Evolutionary conservation across 2,329 filamentous ascomycete genomes (phyloP).

Genomic region (Diaporthe eres): DNA sequence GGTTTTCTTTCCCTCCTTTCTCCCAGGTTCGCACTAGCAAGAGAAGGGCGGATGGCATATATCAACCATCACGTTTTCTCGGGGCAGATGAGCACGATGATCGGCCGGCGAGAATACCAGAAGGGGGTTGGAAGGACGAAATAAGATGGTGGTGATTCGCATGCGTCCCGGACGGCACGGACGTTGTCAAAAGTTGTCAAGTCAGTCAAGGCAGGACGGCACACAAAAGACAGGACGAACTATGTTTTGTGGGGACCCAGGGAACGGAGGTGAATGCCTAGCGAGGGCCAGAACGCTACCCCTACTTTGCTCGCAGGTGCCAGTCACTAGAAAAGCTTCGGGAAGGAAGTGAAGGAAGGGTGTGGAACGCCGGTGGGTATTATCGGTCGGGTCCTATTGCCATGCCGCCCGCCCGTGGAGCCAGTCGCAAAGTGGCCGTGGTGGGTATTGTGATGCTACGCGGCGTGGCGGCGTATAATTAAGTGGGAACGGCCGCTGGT

Average conservation of each 20-base stretch:
- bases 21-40: slow-evolving; percentile 11
- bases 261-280: slow-evolving; percentile 15
- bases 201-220: neutral
- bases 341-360: neutral
- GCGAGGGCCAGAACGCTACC: slow-evolving; percentile 16
- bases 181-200: slow-evolving; percentile 26
- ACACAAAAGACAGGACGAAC: slow-evolving; percentile 25
- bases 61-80: slow-evolving; percentile 27
- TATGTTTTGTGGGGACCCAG: slow-evolving; percentile 26
- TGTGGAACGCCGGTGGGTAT: slow-evolving; percentile 21
- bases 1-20: neutral
- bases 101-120: slow-evolving; percentile 13
- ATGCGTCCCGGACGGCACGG: slow-evolving; percentile 29
- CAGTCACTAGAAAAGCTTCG: slow-evolving; percentile 25
- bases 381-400: slow-evolving; percentile 20
- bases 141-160: slow-evolving; percentile 14
- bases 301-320: neutral
- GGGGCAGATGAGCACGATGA: slow-evolving; percentile 16
- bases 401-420: slow-evolving; percentile 21
- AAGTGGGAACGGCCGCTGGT: slow-evolving; percentile 11
- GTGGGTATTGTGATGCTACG: neutral
- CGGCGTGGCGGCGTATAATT: slow-evolving; percentile 24
- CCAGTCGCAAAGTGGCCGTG: slow-evolving; percentile 13
- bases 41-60: slow-evolving; percentile 26
- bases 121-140: slow-evolving; percentile 1